A percentile compares a stretch with the other conserved stretches of the same genome.
Conservation (phyloP, 2,329 filamentous ascomycete genomes). For the Macrophomina pseudophaseolina region DNA sequence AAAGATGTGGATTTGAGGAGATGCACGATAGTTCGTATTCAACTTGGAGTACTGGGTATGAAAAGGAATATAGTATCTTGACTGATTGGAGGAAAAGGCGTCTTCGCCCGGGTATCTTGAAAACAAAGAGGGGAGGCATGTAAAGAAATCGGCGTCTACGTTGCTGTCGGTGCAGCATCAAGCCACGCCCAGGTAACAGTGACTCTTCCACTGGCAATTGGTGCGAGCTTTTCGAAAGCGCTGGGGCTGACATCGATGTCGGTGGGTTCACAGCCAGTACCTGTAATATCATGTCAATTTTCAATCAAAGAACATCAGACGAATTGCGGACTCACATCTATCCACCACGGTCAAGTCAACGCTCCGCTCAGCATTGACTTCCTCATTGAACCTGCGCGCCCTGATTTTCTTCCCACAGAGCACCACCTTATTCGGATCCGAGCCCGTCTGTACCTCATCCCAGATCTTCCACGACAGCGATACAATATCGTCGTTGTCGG, state of each 20-base stretch:
- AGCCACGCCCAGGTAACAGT: constrained; percentile 59
- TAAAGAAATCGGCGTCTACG: not conserved
- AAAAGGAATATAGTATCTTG: not conserved
- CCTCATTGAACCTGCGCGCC: constrained; percentile 56
- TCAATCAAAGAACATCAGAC: not conserved
- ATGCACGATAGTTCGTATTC: not conserved
- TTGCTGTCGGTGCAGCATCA: constrained; percentile 25
- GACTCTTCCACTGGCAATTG: constrained; percentile 54
- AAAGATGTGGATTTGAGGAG: not conserved
- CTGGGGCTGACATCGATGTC: constrained; percentile 58
- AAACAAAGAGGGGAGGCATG: not conserved
- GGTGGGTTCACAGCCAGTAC: constrained; percentile 53
- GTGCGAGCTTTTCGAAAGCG: constrained; percentile 55
- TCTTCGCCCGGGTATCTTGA: constrained; percentile 5
- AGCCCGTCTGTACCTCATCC: constrained; percentile 59
- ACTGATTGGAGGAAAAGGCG: not conserved
- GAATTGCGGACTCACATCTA: constrained; percentile 54
- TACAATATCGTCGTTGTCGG: constrained; percentile 63
- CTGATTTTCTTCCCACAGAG: constrained; percentile 72
- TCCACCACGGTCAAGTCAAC: constrained; percentile 72
- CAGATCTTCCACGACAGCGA: constrained; percentile 71
- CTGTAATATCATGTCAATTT: constrained; percentile 34
- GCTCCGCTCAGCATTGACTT: constrained; percentile 53
- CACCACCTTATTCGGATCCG: constrained; percentile 65
- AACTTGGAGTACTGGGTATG: not conserved